Percentiles rank a stretch among this genome's conserved stretches.
These are phyloP conservation scores for Kernera saxatilis DNA, from an alignment of 345 rosid species.

Conservation along the genomic window DNA sequence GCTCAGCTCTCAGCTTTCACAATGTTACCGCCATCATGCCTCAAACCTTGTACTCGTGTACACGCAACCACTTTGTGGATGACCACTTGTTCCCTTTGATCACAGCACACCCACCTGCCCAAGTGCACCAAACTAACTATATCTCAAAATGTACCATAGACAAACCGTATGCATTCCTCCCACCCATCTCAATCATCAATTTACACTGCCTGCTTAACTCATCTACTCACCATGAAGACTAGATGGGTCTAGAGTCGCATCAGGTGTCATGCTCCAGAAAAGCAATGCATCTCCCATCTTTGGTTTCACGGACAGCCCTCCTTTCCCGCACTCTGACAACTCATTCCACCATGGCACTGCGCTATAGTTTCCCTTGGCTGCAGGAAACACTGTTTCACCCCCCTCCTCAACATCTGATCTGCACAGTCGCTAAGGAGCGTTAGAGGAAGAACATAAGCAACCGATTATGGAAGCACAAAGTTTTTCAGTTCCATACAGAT, in stretches of 20 bases:
- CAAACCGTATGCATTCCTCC: not conserved
- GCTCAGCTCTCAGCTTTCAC: not conserved
- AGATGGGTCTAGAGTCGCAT: slow-evolving; percentile 66
- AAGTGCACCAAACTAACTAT: not conserved
- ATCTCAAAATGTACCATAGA: not conserved
- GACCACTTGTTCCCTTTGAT: slow-evolving; percentile 97
- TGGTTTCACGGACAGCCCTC: slow-evolving; percentile 82
- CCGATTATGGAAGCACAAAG: not conserved
- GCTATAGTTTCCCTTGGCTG: slow-evolving; percentile 77
- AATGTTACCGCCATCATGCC: slow-evolving; percentile 2
- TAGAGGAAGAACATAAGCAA: not conserved
- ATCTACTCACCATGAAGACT: slow-evolving; percentile 81
- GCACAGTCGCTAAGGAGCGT: slow-evolving; percentile 28
- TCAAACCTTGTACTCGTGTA: slow-evolving; percentile 64
- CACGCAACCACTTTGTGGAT: slow-evolving; percentile 90
- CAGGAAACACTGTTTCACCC: slow-evolving; percentile 92
- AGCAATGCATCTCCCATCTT: slow-evolving; percentile 97
- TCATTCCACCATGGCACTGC: slow-evolving; percentile 88
- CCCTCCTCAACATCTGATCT: slow-evolving; percentile 98
- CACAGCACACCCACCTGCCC: slow-evolving; percentile 88
- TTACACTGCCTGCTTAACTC: not conserved
- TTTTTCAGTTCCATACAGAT: slow-evolving; percentile 56
- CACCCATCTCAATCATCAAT: not conserved
- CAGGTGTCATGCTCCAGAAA: slow-evolving; percentile 98
- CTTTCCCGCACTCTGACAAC: slow-evolving; percentile 81